Evolutionary conservation across 1,139 yeast species (phyloP), one percentile per base, ranked within the genome.

Genomic region (Saccharomyces hybrid): DNA sequence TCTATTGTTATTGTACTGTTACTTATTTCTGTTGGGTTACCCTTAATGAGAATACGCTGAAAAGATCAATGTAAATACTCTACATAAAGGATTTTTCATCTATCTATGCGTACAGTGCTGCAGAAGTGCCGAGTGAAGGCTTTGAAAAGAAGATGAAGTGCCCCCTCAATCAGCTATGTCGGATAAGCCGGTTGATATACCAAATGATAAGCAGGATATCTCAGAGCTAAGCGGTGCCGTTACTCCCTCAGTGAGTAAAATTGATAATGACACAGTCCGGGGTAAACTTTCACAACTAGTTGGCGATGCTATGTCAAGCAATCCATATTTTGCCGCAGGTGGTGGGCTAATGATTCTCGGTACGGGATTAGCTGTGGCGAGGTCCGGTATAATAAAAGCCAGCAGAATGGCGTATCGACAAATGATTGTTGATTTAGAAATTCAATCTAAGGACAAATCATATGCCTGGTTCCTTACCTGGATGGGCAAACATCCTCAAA

Each of bases 241-340:
- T 90, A 84, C 68, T 84, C 89, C 2, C 80, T 84, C 58, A 84
- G 88, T 1, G 82, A 84, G 63, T 78, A 27, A 25, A n/a, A 27
- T 13, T 46, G 48, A 26, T 46, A 46, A 47, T 47, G 44, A 44
- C 34, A 42, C 58, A 6, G 8, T 56, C 42, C 50, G 53, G 53
- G 49, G 57, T 5, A 54, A 51, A 51, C 9, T 57, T 2, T 48
- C 52, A 9, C 11, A 49, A 3, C 72, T 81, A 5, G 71, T 83
- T 60, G 69, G 78, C 48, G 84, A 80, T 55, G 79, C 85, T 7
- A 75, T 88, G 61, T 77, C 79, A 16, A 80, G 83, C 47, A 93
- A 93, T 67, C 98, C 97, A 7, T 89, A 88, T 70, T 93, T 93
- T 73, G 95, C 97, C 2, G 99, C 98, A 0, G 95, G 99, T 64